A percentile compares a stretch with the other conserved stretches of the same genome.
These are phyloP conservation scores for Penicillium angulare DNA, from an alignment of 495 filamentous ascomycete species.

Conservation along the genomic window DNA sequence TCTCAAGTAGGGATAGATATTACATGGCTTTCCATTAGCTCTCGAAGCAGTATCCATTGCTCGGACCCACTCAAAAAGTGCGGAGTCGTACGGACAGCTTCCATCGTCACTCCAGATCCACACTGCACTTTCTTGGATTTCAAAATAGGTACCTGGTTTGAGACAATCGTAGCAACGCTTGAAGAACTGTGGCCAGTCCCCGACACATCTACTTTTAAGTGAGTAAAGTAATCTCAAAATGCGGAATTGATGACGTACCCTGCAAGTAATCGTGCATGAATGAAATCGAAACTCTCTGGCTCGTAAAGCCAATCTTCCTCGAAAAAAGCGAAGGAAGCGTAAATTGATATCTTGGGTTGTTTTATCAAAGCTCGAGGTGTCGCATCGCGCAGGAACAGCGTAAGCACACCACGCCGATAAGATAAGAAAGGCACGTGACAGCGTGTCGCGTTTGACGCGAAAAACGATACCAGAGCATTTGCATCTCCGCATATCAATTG, in stretches of 20 bases:
- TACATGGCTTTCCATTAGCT: too few species aligned
- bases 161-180: conserved; percentile 31
- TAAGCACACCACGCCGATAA: background rate
- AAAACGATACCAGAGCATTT: background rate
- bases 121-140: conserved; percentile 55
- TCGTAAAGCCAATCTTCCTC: conserved; percentile 30
- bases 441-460: conserved; percentile 23
- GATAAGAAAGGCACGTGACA: conserved; percentile 14
- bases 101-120: conserved; percentile 49
- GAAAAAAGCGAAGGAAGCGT: too few species aligned
- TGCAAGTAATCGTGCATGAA: conserved; percentile 19
- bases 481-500: too few species aligned
- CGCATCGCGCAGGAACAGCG: too few species aligned
- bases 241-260: conserved; percentile 21
- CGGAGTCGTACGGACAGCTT: conserved; percentile 44
- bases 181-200: conserved; percentile 21
- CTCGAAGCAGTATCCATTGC: conserved; percentile 27
- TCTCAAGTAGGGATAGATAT: conserved; percentile 38
- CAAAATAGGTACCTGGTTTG: conserved; percentile 65
- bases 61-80: conserved; percentile 49
- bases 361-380: background rate
- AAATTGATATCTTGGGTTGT: too few species aligned
- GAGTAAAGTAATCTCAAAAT: conserved; percentile 16
- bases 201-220: conserved; percentile 9
- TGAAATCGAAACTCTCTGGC: conserved; percentile 23